A percentile compares a stretch with the other conserved stretches of the same genome.
Conservation (phyloP, 306 rosid species). For the Medicago truncatula region DNA sequence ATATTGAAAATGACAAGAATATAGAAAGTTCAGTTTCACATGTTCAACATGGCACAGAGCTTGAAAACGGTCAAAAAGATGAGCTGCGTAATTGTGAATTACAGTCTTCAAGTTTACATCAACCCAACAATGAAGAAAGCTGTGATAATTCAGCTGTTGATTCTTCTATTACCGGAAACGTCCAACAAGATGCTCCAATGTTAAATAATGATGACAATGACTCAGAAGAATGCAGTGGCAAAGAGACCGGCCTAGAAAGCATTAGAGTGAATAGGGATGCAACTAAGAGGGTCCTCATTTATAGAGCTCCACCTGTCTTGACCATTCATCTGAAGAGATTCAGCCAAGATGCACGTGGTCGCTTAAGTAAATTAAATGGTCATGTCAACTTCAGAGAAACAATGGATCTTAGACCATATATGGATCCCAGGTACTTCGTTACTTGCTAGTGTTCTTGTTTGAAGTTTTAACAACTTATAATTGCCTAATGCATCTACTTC, state of each 20-base stretch:
- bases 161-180: constrained; percentile 44
- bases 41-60: constrained; percentile 39
- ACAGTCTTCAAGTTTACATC: constrained; percentile 46
- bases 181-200: constrained; percentile 41
- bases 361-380: constrained; percentile 89
- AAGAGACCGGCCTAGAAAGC: constrained; percentile 52
- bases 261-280: constrained; percentile 89
- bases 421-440: constrained; percentile 79
- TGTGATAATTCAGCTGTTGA: constrained; percentile 43
- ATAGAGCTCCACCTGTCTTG: constrained; percentile 79
- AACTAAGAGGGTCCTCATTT: constrained; percentile 76
- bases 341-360: constrained; percentile 94
- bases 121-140: constrained; percentile 56
- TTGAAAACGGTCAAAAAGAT: constrained; percentile 54
- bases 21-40: constrained; percentile 47
- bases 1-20: constrained; percentile 37
- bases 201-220: constrained; percentile 38
- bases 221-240: constrained; percentile 47
- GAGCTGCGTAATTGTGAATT: constrained; percentile 47
- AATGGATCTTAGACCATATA: constrained; percentile 81
- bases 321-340: constrained; percentile 94
- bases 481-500: not conserved
- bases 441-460: constrained; percentile 37
- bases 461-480: constrained; percentile 26
- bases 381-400: constrained; percentile 77